Conservation (phyloP, 192 early-diverging fungal genomes). For the Gigaspora rosea region DNA sequence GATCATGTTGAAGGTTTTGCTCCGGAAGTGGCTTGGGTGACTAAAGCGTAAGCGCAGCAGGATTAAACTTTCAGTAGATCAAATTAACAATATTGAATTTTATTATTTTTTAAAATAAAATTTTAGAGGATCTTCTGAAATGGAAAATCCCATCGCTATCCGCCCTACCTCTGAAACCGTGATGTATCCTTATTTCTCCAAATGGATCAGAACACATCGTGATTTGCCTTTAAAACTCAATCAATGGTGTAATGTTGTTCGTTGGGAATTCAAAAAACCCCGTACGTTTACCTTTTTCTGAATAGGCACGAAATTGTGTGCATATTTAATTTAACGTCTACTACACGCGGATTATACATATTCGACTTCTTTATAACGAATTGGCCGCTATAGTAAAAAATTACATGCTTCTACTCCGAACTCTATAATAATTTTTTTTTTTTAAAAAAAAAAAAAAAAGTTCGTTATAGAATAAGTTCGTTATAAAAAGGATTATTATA, state of each 20-base stretch:
- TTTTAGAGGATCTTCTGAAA: slow-evolving; percentile 74
- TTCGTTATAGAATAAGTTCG: too few species aligned
- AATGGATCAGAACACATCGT: slow-evolving; percentile 97
- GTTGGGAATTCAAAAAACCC: slow-evolving; percentile 99
- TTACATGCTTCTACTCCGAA: too few species aligned
- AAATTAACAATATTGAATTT: slow-evolving; percentile 15
- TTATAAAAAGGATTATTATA: too few species aligned
- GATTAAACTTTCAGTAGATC: background rate
- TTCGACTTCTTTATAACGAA: too few species aligned
- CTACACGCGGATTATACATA: too few species aligned
- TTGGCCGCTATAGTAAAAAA: too few species aligned
- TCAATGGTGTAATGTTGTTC: slow-evolving; percentile 99
- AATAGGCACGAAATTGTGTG: too few species aligned
- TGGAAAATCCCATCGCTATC: slow-evolving; percentile 97
- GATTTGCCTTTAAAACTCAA: slow-evolving; percentile 96
- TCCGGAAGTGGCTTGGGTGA: slow-evolving; percentile 99
- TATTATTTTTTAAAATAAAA: background rate
- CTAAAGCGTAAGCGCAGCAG: slow-evolving; percentile 67
- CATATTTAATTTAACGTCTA: too few species aligned
- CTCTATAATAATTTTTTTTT: too few species aligned
- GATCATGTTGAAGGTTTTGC: slow-evolving; percentile 99
- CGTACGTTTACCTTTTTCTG: slow-evolving; percentile 50
- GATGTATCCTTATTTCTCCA: slow-evolving; percentile 99
- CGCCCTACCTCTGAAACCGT: slow-evolving; percentile 99
- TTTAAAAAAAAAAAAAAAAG: too few species aligned